Evolutionary conservation across 148 eudicot species (phyloP), one percentile per base, ranked within the genome.

Genomic region (Cornus florida): DNA sequence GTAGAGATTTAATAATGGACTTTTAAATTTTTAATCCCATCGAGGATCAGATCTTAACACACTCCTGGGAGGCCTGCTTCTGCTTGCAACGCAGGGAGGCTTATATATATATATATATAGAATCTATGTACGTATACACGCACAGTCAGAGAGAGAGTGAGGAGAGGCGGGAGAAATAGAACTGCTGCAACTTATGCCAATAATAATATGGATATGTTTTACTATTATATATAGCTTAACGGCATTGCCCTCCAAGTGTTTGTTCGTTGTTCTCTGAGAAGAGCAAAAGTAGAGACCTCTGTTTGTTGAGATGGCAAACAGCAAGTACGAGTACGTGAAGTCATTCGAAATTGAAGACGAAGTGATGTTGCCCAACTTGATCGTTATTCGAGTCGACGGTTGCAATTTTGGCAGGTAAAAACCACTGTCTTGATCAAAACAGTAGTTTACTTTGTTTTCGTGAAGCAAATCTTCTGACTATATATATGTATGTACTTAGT

Each of bases 321-420:
- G 99, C 90, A 93, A 94, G 84, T 93, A 91, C 71, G 97, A 91
- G 81, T 96, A 96, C 20, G 99, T 96, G 19, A 96, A 93, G 70
- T 71, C 81, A 0, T 96, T 86, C 48, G 99, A 96, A 85, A 78
- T 71, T 22, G 84, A 86, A 72, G 95, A 94, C 73, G 90, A 96
- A 74, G 84, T 93, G 5, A 86, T 88, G 90, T 75, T 77, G 24
- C 92, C 97, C 10, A 92, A 86, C 69, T 33, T 92, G 57, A 87
- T 96, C 28, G 84, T 92, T 78, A 88, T 86, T 75, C 87, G 77
- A 10, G 76, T 96, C n/a, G 77, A 86, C 22, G 97, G 88, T 65
- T 86, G 88, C 67, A 60, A 90, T 80, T 96, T 91, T 72, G 67
- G 60, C 68, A 88, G 90, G 99, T 95, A 82, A 67, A 5, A 56